Base-by-base conservation (phyloP, 2,329 filamentous ascomycete genomes). In the Ascochyta koolunga region DNA sequence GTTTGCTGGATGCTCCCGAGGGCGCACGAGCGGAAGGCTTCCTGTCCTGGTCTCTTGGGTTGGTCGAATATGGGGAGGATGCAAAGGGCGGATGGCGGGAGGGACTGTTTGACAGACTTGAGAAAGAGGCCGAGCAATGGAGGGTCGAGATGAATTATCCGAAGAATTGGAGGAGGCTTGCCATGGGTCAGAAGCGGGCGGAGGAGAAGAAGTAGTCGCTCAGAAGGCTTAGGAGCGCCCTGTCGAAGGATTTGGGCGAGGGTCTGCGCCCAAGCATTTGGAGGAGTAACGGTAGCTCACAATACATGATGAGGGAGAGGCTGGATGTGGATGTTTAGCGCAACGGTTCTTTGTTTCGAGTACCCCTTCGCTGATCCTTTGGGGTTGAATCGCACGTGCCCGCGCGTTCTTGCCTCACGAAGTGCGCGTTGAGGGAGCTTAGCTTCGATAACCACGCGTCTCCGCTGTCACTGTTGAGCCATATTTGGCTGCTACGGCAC, bases 1-100 rank as follows among this genome's bases (percentile, higher is more conserved):
- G 80, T 0, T 51, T 83, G 4, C 46, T 84, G 2, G 67, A 77
- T n/a, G 66, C 77, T 0, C 70, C 73, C 0, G 75, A 78, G 31
- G 80, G 81, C 0, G 76, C 80, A 0, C 71, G 80, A 18, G 80
- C 78, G 0, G 80, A 83, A 55, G 70, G 72, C 0, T 58, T 77
- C 3, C 51, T 83, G 5, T 63, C 68, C 0, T 83, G 80, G 80
- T 55, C 68, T 1, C 70, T 76, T 29, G 79, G 74, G 1, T 42
- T 35, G 19, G 40, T 66, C 4, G 54, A 70, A 1, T 46, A 48
- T 10, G 43, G 49, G 21, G 54, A 70, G 6, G 76, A 80, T 57
- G 67, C 71, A 4, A 47, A 66, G 9, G 77, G 74, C 1, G 76
- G 77, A 0, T 81, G 79, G 79, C 66, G 79, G 33, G 71, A 77